These are phyloP conservation scores for Lepraria neglecta DNA, from an alignment of 495 filamentous ascomycete species.

Conservation along the genomic window DNA sequence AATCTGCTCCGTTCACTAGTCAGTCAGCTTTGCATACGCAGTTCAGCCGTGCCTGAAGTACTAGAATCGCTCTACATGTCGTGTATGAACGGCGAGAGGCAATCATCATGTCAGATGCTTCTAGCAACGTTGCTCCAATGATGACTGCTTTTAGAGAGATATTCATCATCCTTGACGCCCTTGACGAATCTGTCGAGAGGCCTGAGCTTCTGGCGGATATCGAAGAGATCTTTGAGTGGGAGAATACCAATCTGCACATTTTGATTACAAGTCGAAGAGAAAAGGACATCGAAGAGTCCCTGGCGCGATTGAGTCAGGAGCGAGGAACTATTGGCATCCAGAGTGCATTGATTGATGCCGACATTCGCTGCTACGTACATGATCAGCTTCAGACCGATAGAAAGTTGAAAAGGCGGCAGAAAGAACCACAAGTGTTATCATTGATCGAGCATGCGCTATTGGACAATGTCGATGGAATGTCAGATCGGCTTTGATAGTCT, in stretches of 20 bases:
- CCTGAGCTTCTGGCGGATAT: slow-evolving; percentile 25
- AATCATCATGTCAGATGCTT: slow-evolving; percentile 6
- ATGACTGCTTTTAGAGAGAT: neutral
- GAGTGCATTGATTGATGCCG: neutral
- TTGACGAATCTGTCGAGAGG: slow-evolving; percentile 30
- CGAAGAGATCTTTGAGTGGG: slow-evolving; percentile 20
- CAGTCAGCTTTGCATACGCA: slow-evolving; percentile 26
- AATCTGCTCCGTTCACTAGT: slow-evolving; percentile 30
- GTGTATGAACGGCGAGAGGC: slow-evolving; percentile 19
- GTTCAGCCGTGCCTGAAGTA: slow-evolving; percentile 2
- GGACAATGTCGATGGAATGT: slow-evolving; percentile 20
- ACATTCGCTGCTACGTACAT: slow-evolving; percentile 1
- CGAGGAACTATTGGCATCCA: neutral
- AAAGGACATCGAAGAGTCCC: slow-evolving; percentile 26
- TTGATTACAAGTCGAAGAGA: slow-evolving; percentile 32
- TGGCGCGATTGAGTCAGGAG: neutral
- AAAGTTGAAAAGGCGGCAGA: slow-evolving; percentile 1
- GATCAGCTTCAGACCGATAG: neutral
- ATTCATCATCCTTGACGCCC: slow-evolving; percentile 28
- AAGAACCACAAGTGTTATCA: neutral
- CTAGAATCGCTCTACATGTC: slow-evolving; percentile 20
- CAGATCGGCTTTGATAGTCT: neutral
- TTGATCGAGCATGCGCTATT: slow-evolving; percentile 2
- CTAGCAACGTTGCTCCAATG: neutral
- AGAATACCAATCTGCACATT: slow-evolving; percentile 27